A percentile compares a stretch with the other conserved stretches of the same genome.
These are phyloP conservation scores for Phascolomyces articulosus DNA, from an alignment of 371 early-diverging fungal genomes.

Conservation along the genomic window DNA sequence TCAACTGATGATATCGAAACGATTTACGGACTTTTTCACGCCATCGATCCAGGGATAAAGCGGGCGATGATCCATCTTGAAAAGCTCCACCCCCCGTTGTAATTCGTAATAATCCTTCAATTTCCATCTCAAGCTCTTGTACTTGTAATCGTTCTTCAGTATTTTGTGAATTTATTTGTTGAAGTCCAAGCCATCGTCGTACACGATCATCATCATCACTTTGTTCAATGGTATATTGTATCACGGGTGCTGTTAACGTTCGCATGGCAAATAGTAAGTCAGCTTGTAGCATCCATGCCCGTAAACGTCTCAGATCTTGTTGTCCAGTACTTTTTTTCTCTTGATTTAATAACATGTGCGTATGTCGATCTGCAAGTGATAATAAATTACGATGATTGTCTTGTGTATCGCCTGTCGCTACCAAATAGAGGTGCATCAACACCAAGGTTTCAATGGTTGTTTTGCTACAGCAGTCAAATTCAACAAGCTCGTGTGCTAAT, in stretches of 20 bases:
- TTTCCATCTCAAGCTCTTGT: constrained; percentile 11
- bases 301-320: constrained; percentile 14
- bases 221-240: constrained; percentile 9
- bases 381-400: constrained; percentile 3
- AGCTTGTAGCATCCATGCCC: constrained; percentile 22
- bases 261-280: constrained; percentile 20
- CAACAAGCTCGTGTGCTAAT: constrained; percentile 26
- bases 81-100: not conserved
- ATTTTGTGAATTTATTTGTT: not conserved
- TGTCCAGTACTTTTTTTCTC: not conserved
- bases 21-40: constrained; percentile 10
- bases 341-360: not conserved
- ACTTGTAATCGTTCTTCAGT: not conserved
- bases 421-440: constrained; percentile 28
- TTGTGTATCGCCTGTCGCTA: constrained; percentile 12
- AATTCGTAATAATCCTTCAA: constrained; percentile 10
- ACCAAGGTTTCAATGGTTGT: constrained; percentile 32
- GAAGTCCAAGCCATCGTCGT: not conserved
- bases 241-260: constrained; percentile 15
- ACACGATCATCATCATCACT: not conserved
- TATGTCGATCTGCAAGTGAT: constrained; percentile 1
- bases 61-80: not conserved
- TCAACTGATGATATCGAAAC: not conserved
- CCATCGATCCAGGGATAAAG: constrained; percentile 8
- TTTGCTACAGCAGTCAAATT: constrained; percentile 25